Evolutionary conservation across 73 alveolate species (phyloP).

Genomic region (Paramecium tetraurelia): DNA sequence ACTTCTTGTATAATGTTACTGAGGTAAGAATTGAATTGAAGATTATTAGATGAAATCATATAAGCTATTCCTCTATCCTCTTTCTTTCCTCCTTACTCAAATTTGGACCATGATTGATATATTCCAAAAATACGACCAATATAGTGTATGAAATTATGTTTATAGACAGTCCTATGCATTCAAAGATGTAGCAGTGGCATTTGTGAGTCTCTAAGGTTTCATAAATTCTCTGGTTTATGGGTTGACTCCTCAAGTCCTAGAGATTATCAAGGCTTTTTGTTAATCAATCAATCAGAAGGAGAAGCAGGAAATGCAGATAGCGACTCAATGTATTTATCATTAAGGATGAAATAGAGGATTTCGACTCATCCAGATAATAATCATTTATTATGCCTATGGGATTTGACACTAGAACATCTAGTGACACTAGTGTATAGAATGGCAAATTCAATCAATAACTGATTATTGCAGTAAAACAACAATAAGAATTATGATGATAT

Average conservation of each 20-base stretch:
- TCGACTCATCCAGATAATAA: not conserved
- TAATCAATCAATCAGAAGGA: not conserved
- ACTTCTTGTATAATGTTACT: not conserved
- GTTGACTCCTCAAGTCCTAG: conserved; percentile 29
- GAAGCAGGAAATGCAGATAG: not conserved
- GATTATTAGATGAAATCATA: not conserved
- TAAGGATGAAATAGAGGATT: not conserved
- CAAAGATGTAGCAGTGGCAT: not conserved
- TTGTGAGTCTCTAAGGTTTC: not conserved
- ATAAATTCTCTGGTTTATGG: conserved; percentile 41
- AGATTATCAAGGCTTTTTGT: not conserved
- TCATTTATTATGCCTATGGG: not conserved
- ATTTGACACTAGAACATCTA: not conserved
- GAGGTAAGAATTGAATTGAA: not conserved
- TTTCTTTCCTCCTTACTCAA: not conserved
- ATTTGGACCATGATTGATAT: conserved; percentile 31
- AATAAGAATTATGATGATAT: not conserved
- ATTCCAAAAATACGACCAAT: not conserved
- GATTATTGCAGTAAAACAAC: not conserved
- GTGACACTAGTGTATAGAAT: not conserved
- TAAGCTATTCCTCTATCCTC: conserved; percentile 12
- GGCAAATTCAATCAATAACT: not conserved
- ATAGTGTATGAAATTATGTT: not conserved
- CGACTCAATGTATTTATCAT: not conserved
- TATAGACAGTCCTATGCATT: not conserved